phyloP scores from a whole-genome alignment of 768 basidiomycete species.

The Hypholoma sublateritium region DNA sequence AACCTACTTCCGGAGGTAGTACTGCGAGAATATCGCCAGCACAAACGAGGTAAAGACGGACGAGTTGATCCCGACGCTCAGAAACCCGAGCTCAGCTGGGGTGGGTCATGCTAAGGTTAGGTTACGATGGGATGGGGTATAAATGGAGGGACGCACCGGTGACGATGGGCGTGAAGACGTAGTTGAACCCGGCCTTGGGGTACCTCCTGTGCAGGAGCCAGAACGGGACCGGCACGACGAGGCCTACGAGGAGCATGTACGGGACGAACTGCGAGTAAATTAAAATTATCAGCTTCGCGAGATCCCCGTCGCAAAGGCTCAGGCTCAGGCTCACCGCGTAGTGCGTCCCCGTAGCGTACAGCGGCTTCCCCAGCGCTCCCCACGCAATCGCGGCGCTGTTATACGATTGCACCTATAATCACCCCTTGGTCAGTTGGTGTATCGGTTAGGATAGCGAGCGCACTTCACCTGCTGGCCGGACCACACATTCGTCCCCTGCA shows the following conservation, averaged over 20 bases:
- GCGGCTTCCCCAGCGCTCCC: slow-evolving; percentile 52
- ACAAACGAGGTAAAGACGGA: slow-evolving; percentile 45
- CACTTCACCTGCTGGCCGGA: slow-evolving; percentile 33
- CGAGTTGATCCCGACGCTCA: slow-evolving; percentile 59
- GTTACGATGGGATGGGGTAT: too few relatives aligned
- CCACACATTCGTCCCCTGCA: slow-evolving; percentile 38
- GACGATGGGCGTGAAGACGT: slow-evolving; percentile 51
- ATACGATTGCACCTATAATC: slow-evolving; percentile 32
- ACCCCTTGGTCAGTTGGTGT: background rate
- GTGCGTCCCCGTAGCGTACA: slow-evolving; percentile 45
- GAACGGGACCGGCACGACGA: slow-evolving; percentile 56
- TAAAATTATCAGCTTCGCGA: background rate
- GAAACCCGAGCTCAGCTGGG: slow-evolving; percentile 34
- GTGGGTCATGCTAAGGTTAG: background rate
- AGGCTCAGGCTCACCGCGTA: slow-evolving; percentile 32
- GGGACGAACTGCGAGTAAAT: slow-evolving; percentile 29
- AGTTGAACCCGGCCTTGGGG: slow-evolving; percentile 47
- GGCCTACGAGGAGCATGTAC: slow-evolving; percentile 46
- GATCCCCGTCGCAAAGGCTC: too few relatives aligned
- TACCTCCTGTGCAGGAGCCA: slow-evolving; percentile 46
- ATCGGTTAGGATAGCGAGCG: too few relatives aligned
- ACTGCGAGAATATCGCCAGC: slow-evolving; percentile 46
- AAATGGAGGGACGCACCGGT: slow-evolving; percentile 28
- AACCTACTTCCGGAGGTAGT: slow-evolving; percentile 34
- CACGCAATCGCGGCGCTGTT: slow-evolving; percentile 55